These are phyloP conservation scores for Hemerocallis citrina DNA, from an alignment of 106 monocot genomes.

Conservation along the genomic window DNA sequence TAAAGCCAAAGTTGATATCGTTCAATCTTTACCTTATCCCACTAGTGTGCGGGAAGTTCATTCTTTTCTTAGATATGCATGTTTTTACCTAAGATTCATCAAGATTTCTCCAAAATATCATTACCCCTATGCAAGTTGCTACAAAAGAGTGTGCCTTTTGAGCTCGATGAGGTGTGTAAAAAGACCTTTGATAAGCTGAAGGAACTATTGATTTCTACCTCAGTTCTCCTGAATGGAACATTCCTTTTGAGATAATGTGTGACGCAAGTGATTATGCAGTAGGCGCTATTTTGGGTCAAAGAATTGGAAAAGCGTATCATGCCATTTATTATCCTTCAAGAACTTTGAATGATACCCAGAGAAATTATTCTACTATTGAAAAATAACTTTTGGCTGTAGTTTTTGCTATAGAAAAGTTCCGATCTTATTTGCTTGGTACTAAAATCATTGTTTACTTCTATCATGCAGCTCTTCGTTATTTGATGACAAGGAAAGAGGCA, in stretches of 20 bases:
- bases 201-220: background rate
- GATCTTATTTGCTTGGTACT: constrained; percentile 4
- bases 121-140: no score
- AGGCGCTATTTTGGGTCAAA: constrained; percentile 18
- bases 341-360: constrained; percentile 7
- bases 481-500: constrained; percentile 21
- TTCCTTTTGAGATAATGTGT: constrained; percentile 24
- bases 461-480: constrained; percentile 19
- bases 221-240: constrained; percentile 10
- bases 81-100: constrained; percentile 21
- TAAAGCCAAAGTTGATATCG: no score
- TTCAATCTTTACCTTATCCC: no score
- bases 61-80: no score
- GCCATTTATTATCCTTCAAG: constrained; percentile 18
- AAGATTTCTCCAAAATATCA: constrained; percentile 5
- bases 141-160: constrained; percentile 9
- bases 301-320: background rate
- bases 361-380: constrained; percentile 16
- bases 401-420: constrained; percentile 22
- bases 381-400: constrained; percentile 15
- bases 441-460: constrained; percentile 14
- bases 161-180: constrained; percentile 1
- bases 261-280: constrained; percentile 21
- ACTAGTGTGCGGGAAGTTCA: no score
- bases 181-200: no score